Evolutionary conservation across 345 rosid genomes (phyloP), one percentile per base, ranked within the genome.

Genomic region (Gossypium raimondii): DNA sequence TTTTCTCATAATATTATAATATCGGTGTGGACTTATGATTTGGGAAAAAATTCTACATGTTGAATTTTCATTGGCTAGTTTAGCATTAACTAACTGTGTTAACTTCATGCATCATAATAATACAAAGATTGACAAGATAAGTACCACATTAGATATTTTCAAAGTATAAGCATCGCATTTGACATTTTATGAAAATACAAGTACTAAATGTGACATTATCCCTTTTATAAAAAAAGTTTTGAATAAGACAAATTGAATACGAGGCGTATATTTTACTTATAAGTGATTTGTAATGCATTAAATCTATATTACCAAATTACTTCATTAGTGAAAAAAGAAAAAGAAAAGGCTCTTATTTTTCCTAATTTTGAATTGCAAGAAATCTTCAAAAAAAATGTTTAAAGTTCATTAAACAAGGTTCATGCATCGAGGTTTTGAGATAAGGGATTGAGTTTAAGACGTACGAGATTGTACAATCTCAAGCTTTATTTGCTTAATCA

Each of bases 401-500:
- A 48, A 45, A 51, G 41, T 51, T 51, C 17, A 52, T 55, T 52
- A 52, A 34, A 13, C 22, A 14, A 68, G 58, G 27, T 70, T 52
- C 73, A 70, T 70, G 45, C 16, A 69, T 50, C 4, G 43, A 8
- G 17, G 9, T 51, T 29, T 52, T 11, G 47, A 52, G 73, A 53
- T 29, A 52, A 70, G 25, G 48, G n/a, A 52, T 52, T 34, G 73
- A 70, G n/a, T 70, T 70, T 52, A 70, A 70, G 73, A 52, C 61
- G 61, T 52, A 52, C 6, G 17, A 34, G 45, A 10, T 29, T 69
- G 45, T 51, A 16, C 45, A 27, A 27, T 27, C 13, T 52, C 51
- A 20, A 20, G 20, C 38, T 72, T 53, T 71, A 34, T 34, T 34
- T 71, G 63, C 65, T 58, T 44, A 22, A 16, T 73, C 34, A 52